Conservation (phyloP, 805 yeast genomes). For the Candida krabiensis region DNA sequence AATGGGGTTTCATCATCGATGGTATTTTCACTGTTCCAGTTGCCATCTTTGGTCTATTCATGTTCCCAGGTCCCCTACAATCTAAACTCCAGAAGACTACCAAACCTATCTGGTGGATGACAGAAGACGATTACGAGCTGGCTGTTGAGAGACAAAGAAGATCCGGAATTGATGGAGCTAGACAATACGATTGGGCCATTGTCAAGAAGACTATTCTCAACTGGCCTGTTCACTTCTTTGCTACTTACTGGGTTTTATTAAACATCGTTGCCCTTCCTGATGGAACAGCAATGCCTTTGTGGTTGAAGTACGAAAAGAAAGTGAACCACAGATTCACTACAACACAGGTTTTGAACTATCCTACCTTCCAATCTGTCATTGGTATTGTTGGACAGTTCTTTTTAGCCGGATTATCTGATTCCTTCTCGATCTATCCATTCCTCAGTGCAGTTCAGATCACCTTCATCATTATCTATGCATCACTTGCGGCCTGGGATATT, state of each 20-base stretch:
- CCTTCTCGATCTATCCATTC: slow-evolving; percentile 38
- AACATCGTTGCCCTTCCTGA: slow-evolving; percentile 42
- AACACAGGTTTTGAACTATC: slow-evolving; percentile 39
- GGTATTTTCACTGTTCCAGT: slow-evolving; percentile 59
- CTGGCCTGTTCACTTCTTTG: slow-evolving; percentile 59
- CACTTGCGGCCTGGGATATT: slow-evolving; percentile 42
- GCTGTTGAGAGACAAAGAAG: slow-evolving; percentile 43
- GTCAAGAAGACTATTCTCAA: slow-evolving; percentile 49
- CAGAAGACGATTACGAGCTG: slow-evolving; percentile 27
- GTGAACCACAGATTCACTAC: slow-evolving; percentile 28
- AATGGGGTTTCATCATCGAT: slow-evolving; percentile 68
- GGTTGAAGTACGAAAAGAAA: slow-evolving; percentile 33
- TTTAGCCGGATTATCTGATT: slow-evolving; percentile 38
- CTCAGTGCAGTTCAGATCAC: slow-evolving; percentile 31
- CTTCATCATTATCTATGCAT: slow-evolving; percentile 38
- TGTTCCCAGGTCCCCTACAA: slow-evolving; percentile 51
- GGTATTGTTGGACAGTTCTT: slow-evolving; percentile 41
- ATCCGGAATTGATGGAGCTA: slow-evolving; percentile 33
- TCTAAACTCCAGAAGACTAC: slow-evolving; percentile 20
- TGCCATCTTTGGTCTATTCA: slow-evolving; percentile 51
- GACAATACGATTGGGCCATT: slow-evolving; percentile 33
- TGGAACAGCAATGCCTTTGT: slow-evolving; percentile 40
- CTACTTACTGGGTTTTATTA: slow-evolving; percentile 46
- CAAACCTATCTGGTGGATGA: slow-evolving; percentile 30
- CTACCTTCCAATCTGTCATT: slow-evolving; percentile 41